These are phyloP conservation scores for Lasiodiplodia citricola DNA, from an alignment of 2,329 filamentous ascomycete species.

Conservation along the genomic window DNA sequence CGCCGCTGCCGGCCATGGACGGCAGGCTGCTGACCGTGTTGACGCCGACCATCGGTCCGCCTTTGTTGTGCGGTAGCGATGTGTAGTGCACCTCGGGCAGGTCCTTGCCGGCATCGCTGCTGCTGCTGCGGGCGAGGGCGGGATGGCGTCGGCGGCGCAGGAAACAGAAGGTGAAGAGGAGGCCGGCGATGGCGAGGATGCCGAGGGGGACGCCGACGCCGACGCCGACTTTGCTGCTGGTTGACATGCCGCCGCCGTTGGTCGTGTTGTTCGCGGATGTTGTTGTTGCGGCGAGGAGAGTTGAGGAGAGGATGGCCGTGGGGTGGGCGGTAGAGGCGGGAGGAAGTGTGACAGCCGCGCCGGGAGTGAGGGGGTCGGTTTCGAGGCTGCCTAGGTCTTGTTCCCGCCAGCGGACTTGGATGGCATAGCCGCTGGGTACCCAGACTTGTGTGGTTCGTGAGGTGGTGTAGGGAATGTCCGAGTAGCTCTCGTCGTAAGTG, in stretches of 20 bases:
- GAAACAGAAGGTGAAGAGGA: neutral
- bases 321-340: neutral
- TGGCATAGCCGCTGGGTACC: neutral
- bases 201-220: constrained; percentile 59
- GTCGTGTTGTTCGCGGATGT: neutral
- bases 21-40: too few species aligned
- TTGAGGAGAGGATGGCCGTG: neutral
- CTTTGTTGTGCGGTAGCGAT: neutral
- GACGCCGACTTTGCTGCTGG: constrained; percentile 33
- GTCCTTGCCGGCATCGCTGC: neutral
- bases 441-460: accelerated
- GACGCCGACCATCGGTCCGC: neutral
- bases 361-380: neutral
- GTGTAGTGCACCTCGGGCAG: constrained; percentile 4
- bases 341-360: neutral
- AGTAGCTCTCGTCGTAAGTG: neutral
- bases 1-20: too few species aligned
- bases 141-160: neutral
- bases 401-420: constrained; percentile 1
- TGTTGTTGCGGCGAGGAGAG: neutral
- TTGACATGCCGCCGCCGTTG: neutral
- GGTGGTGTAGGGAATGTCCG: neutral
- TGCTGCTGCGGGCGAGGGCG: neutral
- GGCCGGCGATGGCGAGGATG: constrained; percentile 57
- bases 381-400: neutral